phyloP scores from a whole-genome alignment of 139 green algal species.

The Yamagishiella unicocca region DNA sequence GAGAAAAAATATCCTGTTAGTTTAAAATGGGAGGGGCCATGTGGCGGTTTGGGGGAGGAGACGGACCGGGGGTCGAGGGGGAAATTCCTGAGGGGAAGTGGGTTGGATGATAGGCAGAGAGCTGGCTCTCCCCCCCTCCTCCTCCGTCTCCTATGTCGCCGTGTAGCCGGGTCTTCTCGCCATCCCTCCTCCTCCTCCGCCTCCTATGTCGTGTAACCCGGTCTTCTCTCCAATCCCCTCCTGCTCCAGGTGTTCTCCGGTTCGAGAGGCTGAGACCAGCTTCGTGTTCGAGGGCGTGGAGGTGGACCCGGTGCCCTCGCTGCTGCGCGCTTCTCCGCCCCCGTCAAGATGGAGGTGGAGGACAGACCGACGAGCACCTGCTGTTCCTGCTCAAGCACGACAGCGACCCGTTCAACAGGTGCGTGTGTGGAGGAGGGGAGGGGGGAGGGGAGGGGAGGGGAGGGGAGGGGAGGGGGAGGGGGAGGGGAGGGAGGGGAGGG shows the following conservation, averaged over 20 bases:
- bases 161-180: too few species aligned
- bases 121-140: too few species aligned
- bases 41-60: too few species aligned
- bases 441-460: neutral
- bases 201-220: too few species aligned
- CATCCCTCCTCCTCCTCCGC: too few species aligned
- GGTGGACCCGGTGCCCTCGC: conserved; percentile 69
- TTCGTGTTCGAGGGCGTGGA: conserved; percentile 75
- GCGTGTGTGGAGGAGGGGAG: neutral
- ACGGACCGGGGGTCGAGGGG: neutral
- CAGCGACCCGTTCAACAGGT: conserved; percentile 80
- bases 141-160: too few species aligned
- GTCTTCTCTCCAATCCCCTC: conserved; percentile 2
- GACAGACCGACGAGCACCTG: conserved; percentile 90
- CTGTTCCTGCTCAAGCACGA: conserved; percentile 94
- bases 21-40: too few species aligned
- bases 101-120: too few species aligned
- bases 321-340: conserved; percentile 96
- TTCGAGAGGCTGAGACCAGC: conserved; percentile 63
- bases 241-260: conserved; percentile 73
- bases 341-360: conserved; percentile 87
- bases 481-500: neutral
- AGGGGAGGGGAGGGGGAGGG: neutral
- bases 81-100: too few species aligned
- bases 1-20: too few species aligned